Evolutionary conservation across 2,329 filamentous ascomycete genomes (phyloP).

Genomic region (Hymenotorrendiella dingleyae): DNA sequence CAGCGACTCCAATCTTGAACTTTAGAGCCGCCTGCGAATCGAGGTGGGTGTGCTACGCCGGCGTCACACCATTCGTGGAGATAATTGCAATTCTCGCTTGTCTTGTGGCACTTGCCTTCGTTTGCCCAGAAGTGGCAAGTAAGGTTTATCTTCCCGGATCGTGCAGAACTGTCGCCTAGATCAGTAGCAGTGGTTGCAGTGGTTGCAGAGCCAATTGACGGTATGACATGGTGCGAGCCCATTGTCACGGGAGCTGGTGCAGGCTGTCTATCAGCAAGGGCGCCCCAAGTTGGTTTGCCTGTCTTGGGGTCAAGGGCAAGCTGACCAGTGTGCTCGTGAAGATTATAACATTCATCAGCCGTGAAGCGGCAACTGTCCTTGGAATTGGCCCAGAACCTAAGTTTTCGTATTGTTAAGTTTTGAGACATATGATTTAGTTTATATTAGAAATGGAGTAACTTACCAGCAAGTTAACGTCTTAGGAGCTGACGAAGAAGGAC

Average conservation of each 20-base stretch:
- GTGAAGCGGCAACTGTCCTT: slow-evolving; percentile 22
- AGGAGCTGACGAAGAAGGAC: too few species aligned
- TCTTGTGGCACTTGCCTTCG: neutral
- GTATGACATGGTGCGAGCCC: too few species aligned
- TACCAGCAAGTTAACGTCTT: slow-evolving; percentile 23
- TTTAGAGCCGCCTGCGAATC: neutral
- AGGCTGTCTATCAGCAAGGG: slow-evolving; percentile 10
- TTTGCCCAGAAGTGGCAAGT: slow-evolving; percentile 1
- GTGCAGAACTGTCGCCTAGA: neutral
- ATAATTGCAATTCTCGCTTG: neutral
- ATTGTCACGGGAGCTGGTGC: neutral
- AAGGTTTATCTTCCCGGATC: neutral
- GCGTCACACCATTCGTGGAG: neutral
- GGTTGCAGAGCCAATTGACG: too few species aligned
- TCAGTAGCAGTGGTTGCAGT: neutral
- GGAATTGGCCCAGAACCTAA: slow-evolving; percentile 15
- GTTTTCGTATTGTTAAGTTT: too few species aligned
- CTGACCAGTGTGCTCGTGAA: slow-evolving; percentile 14
- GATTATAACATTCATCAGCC: slow-evolving; percentile 22
- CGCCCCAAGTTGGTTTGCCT: slow-evolving; percentile 22
- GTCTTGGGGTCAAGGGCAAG: neutral
- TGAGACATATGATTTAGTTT: neutral
- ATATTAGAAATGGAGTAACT: neutral
- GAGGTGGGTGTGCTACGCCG: neutral
- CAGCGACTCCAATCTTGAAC: slow-evolving; percentile 1